Base-by-base conservation (phyloP, 345 rosid species). In the Eucalyptus cloeziana region DNA sequence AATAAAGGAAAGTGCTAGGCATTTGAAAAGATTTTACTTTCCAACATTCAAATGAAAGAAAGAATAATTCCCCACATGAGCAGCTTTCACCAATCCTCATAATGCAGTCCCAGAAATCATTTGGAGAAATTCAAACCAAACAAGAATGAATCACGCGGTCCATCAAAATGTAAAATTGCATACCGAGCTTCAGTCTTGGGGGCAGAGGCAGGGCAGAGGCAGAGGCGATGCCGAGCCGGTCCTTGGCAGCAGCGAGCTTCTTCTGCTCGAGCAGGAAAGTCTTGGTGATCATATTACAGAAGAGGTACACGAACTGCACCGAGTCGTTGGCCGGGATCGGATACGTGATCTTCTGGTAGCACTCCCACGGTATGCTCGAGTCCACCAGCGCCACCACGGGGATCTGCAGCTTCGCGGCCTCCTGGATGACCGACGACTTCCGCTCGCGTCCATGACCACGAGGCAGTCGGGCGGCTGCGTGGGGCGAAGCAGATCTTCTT, bases 311-410 rank as follows among this genome's bases (percentile, higher is more conserved):
- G 87, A 98, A 98, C 95, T 98, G 95, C 19, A 95, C 98, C 2
- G 99, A 96, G 83, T 98, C 98, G 91, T 96, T 96, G 25, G 96
- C 99, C 2, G 99, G 99, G 60, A 98, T 93, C 1, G 99, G 99
- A 87, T 98, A 98, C 1, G 99, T 93, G 88, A 98, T 92, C 93
- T 90, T 95, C 94, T 93, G 93, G 86, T 91, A 98, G 25, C 86
- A 92, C 88, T 98, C 98, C 97, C 92, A 94, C 3, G 99, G 99
- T 94, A 95, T 94, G 87, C 91, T 95, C 5, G 99, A 94, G 91
- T 96, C 98, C 10, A 98, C 99, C 86, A 98, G 90, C 13, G 97
- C 97, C 87, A 98, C 99, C 87, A 97, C 94, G 2, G 99, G 99
- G 87, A 98, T 94, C 94, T 95, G 96, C 92, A 98, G 81, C 91